Evolutionary conservation across 495 filamentous ascomycete genomes (phyloP), one percentile per base, ranked within the genome.

Genomic region (Neurospora hispaniola): DNA sequence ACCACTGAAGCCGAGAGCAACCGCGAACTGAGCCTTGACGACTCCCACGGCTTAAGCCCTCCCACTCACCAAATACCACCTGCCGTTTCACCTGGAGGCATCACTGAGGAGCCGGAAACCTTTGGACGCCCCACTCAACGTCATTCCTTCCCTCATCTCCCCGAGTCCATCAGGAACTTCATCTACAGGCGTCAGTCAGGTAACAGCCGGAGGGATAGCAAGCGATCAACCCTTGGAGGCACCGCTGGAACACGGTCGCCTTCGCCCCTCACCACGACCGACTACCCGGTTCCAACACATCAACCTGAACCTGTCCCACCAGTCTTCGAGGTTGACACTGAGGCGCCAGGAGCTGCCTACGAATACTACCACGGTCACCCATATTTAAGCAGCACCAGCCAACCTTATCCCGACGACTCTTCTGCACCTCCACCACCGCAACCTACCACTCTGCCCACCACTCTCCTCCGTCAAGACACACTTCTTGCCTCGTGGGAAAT

Each of bases 361-460:
- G 76, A 74, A 10, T 81, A 81, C 69, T 81, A 79, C 11, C 35
- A 81, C 78, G 78, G 70, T 18, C 54, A 79, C 48, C 78, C 78
- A 35, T 71, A 70, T 66, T 42, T 78, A 42, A 73, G 62, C 70
- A 62, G 20, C 23, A 23, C 46, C 23, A 20, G 46, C 46, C 46
- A 54, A 27, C 11, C 46, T 54, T 27, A 7, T 14, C 10, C 20
- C 10, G 14, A 38, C 54, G 14, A 66, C 54, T 66, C 27, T 66
- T 66, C 31, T 71, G 10, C 43, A 9, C 23, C 10, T 42, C 73
- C 23, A 59, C 70, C 71, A 27, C 72, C 16, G 39, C 73, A 41
- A 42, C 72, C 54, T 66, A 66, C 46, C 71, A 18, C 27, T 69
- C 23, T 75, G 72, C 20, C 43, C 54, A 23, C 75, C 75, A 7